Conservation (phyloP, 2,329 filamentous ascomycete genomes). For the Pseudogymnoascus sp. region DNA sequence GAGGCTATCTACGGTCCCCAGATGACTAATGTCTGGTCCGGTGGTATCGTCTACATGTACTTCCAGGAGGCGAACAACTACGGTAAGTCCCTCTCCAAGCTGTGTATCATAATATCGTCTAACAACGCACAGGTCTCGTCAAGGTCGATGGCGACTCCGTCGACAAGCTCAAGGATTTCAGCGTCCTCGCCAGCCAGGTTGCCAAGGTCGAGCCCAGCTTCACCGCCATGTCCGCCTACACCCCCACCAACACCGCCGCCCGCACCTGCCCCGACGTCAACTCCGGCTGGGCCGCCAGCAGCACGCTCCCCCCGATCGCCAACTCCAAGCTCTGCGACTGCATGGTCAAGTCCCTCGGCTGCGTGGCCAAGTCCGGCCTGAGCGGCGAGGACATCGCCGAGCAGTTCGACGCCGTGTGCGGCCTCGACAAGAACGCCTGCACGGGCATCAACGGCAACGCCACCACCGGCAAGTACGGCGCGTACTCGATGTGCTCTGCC, state of each 20-base stretch:
- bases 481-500: slow-evolving; percentile 68
- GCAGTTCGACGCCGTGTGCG: slow-evolving; percentile 71
- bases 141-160: slow-evolving; percentile 50
- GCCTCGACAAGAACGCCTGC: slow-evolving; percentile 47
- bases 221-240: slow-evolving; percentile 61
- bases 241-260: slow-evolving; percentile 59
- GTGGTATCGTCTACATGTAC: slow-evolving; percentile 99
- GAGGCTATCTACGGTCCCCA: slow-evolving; percentile 65
- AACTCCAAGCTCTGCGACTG: slow-evolving; percentile 74
- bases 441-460: slow-evolving; percentile 60
- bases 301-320: slow-evolving; percentile 70
- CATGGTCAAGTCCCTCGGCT: slow-evolving; percentile 69
- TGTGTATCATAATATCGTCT: slow-evolving; percentile 20
- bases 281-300: slow-evolving; percentile 60
- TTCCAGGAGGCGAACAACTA: slow-evolving; percentile 87
- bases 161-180: slow-evolving; percentile 65
- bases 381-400: slow-evolving; percentile 50
- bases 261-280: slow-evolving; percentile 61
- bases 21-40: slow-evolving; percentile 85
- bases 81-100: slow-evolving; percentile 39
- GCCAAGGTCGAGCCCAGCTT: slow-evolving; percentile 57
- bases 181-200: slow-evolving; percentile 61
- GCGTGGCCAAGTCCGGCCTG: slow-evolving; percentile 54
- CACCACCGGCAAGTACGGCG: slow-evolving; percentile 61
- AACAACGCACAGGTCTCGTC: slow-evolving; percentile 52